These are phyloP conservation scores for Spiraea crenata DNA, from an alignment of 331 rosid genomes.

Conservation along the genomic window DNA sequence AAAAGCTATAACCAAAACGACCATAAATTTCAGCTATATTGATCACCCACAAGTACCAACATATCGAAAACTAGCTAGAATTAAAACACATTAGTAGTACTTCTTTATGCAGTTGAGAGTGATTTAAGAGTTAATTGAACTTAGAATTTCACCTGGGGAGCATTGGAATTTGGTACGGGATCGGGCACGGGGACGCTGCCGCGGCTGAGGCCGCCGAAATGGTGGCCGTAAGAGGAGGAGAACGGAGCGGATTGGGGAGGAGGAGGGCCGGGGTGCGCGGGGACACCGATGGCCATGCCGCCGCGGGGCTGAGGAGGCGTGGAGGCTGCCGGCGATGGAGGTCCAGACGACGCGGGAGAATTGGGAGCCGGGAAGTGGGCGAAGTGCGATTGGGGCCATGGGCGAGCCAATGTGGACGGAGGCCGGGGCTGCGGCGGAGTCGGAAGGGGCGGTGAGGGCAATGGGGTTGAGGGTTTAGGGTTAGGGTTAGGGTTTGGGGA, in stretches of 20 bases:
- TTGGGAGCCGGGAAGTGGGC: conserved; percentile 46
- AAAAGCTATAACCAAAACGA: too few relatives aligned
- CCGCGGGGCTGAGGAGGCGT: conserved; percentile 46
- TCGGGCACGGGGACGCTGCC: conserved; percentile 48
- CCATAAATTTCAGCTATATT: not conserved
- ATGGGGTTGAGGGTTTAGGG: conserved; percentile 36
- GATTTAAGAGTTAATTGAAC: not conserved
- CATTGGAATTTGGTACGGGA: conserved; percentile 43
- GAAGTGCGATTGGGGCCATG: conserved; percentile 47
- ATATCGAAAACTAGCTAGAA: not conserved
- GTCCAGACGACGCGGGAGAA: conserved; percentile 38
- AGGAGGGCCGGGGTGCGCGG: conserved; percentile 57
- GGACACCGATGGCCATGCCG: conserved; percentile 74
- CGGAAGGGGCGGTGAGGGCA: conserved; percentile 8
- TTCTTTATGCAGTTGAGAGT: not conserved
- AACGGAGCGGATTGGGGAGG: conserved; percentile 58
- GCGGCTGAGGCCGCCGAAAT: conserved; percentile 76
- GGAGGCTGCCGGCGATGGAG: conserved; percentile 40
- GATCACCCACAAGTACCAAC: not conserved
- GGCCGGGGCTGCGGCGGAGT: conserved; percentile 10
- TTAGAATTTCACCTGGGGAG: conserved; percentile 55
- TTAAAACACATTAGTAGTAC: too few relatives aligned
- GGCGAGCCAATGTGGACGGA: conserved; percentile 46
- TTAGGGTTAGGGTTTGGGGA: conserved; percentile 23
- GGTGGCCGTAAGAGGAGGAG: conserved; percentile 69